A percentile compares a stretch with the other conserved stretches of the same genome.
Conservation (phyloP, 139 green algal genomes). For the Ulvella scutata region DNA sequence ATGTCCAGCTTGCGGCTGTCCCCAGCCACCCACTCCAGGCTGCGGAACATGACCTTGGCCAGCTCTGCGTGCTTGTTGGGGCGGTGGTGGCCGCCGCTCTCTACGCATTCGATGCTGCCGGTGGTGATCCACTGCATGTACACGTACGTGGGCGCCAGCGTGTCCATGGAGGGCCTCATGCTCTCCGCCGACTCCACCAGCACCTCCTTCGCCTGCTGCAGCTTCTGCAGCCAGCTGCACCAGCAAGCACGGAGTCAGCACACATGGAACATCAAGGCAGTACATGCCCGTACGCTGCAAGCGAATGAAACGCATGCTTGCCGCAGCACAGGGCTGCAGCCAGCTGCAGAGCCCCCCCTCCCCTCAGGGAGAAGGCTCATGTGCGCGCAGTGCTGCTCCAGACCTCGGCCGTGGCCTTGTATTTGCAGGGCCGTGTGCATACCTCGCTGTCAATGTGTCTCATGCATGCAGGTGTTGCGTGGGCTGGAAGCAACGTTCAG, state of each 20-base stretch:
- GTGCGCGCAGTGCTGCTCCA: not conserved
- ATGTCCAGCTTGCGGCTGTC: conserved; percentile 12
- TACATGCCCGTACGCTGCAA: not conserved
- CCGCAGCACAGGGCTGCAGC: not conserved
- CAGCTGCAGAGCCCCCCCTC: not conserved
- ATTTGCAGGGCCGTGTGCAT: no score
- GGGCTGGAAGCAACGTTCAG: not conserved
- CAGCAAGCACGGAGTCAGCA: not conserved
- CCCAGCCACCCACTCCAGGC: conserved; percentile 56
- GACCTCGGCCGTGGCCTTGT: no score
- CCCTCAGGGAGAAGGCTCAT: not conserved
- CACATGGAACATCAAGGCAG: not conserved
- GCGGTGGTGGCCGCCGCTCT: conserved; percentile 80
- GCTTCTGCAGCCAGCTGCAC: conserved; percentile 65
- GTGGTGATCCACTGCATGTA: conserved; percentile 78
- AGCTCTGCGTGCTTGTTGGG: conserved; percentile 85
- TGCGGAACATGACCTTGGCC: conserved; percentile 67
- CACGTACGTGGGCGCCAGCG: conserved; percentile 19
- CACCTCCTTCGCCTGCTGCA: conserved; percentile 49
- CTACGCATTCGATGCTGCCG: conserved; percentile 75
- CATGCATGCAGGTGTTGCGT: not conserved
- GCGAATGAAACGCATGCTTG: not conserved
- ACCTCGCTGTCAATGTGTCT: no score
- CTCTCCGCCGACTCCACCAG: conserved; percentile 48
- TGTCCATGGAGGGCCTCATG: conserved; percentile 29